Conservation (phyloP, 176 grass and related monocot species). For the Eragrostis curvula region DNA sequence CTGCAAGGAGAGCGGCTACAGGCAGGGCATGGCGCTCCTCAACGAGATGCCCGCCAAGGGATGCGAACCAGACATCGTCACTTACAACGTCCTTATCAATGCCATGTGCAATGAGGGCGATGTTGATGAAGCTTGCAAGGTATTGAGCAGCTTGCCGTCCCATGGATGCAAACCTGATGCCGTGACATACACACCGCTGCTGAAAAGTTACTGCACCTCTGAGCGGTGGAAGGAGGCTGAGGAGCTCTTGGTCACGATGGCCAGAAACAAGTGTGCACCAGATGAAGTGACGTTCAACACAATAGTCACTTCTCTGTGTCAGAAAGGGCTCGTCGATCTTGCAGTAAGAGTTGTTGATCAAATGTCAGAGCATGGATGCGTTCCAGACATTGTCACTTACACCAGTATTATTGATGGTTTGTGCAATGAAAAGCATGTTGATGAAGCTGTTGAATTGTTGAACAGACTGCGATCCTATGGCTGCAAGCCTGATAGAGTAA, state of each 20-base stretch:
- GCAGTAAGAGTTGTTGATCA: constrained; percentile 55
- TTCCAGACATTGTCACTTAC: constrained; percentile 53
- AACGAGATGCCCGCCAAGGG: constrained; percentile 62
- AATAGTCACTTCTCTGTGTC: constrained; percentile 57
- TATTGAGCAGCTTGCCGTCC: constrained; percentile 43
- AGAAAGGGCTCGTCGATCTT: constrained; percentile 47
- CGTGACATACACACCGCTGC: constrained; percentile 51
- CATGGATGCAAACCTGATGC: constrained; percentile 58
- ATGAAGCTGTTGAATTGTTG: constrained; percentile 50
- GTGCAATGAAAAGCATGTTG: constrained; percentile 47
- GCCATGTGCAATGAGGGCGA: constrained; percentile 62
- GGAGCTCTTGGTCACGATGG: constrained; percentile 56
- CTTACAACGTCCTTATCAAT: constrained; percentile 61
- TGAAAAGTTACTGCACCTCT: constrained; percentile 58
- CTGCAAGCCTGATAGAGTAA: constrained; percentile 58
- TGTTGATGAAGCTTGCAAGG: constrained; percentile 43
- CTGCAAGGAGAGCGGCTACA: constrained; percentile 54
- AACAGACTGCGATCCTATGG: constrained; percentile 36
- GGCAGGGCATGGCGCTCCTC: constrained; percentile 48
- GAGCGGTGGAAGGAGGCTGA: constrained; percentile 64
- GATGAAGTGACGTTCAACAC: constrained; percentile 62
- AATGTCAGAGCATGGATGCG: constrained; percentile 60
- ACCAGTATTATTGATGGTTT: constrained; percentile 56
- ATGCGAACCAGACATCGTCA: constrained; percentile 59
- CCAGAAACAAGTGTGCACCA: constrained; percentile 47